Evolutionary conservation across 345 rosid genomes (phyloP), one percentile per base, ranked within the genome.

Genomic region (Heritiera fomes): DNA sequence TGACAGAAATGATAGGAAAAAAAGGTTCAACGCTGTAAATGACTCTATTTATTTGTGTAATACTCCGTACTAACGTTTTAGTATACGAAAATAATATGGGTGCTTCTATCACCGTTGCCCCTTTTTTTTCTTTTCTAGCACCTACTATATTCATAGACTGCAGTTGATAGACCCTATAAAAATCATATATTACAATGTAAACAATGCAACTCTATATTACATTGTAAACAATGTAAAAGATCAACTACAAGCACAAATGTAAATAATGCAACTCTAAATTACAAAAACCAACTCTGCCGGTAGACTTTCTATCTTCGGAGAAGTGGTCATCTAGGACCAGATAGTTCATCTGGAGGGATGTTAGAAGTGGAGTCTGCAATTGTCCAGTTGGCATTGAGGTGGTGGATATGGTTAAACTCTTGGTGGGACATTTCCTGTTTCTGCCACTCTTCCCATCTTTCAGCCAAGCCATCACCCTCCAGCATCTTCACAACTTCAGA

Each of bases 361-460:
- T 88, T 89, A 50, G 94, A 89, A 32, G 81, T 79, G 45, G 97
- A 93, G 80, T 90, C 89, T 2, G 77, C 82, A 0, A 90, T 79
- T 20, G 85, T 87, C 98, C 97, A 93, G 49, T 80, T 84, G 1
- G 83, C 68, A 63, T 82, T 84, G 0, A 84, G 81, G 79, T 84
- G 83, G 77, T 78, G 84, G 15, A 45, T 8, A 40, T 83, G 84
- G 78, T 58, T 87, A 20, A 81, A 86, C 18, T 89, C 94, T 80
- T 88, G 90, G 3, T 90, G 87, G 78, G 85, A 78, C 79, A 85
- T 75, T 79, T 96, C 99, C 63, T 89, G 97, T 73, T 91, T 94
- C 87, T 96, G 95, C 98, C 98, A 94, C 62, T 92, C 93, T 84
- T 92, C 95, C 98, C 98, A 93, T 82, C 89, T 90, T 86, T 91